These are phyloP conservation scores for Viola pubescens DNA, from an alignment of 441 rosid species.

Conservation along the genomic window DNA sequence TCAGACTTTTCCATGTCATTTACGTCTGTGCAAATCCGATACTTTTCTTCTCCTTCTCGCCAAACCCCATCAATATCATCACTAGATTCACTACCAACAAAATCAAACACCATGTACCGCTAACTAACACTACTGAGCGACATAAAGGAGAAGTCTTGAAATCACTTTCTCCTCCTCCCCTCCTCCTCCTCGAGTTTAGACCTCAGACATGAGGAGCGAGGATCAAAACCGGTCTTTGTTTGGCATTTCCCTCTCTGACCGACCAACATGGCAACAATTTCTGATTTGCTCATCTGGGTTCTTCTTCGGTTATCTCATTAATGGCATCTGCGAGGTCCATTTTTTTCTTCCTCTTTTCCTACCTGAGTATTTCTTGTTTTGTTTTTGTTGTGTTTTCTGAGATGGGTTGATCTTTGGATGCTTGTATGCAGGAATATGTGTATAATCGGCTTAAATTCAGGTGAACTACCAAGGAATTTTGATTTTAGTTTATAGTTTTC, in stretches of 20 bases:
- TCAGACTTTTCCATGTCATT: too few relatives aligned
- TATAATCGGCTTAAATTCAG: constrained; percentile 58
- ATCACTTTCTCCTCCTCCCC: not conserved
- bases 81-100: not conserved
- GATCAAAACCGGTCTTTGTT: constrained; percentile 54
- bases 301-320: constrained; percentile 91
- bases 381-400: not conserved
- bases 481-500: too few relatives aligned
- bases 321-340: constrained; percentile 88
- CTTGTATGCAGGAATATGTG: constrained; percentile 43
- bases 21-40: not conserved
- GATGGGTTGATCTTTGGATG: not conserved
- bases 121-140: not conserved
- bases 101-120: not conserved
- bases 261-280: constrained; percentile 75
- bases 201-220: constrained; percentile 38
- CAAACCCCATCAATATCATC: not conserved
- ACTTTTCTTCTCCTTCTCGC: not conserved
- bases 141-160: not conserved
- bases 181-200: not conserved
- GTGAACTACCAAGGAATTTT: constrained; percentile 13
- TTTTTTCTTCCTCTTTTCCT: constrained; percentile 1
- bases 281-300: constrained; percentile 86
- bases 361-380: constrained; percentile 4
- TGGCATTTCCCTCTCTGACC: constrained; percentile 58